phyloP scores from a whole-genome alignment of 164 flowering plant genomes.

The Sextonia rubra region DNA sequence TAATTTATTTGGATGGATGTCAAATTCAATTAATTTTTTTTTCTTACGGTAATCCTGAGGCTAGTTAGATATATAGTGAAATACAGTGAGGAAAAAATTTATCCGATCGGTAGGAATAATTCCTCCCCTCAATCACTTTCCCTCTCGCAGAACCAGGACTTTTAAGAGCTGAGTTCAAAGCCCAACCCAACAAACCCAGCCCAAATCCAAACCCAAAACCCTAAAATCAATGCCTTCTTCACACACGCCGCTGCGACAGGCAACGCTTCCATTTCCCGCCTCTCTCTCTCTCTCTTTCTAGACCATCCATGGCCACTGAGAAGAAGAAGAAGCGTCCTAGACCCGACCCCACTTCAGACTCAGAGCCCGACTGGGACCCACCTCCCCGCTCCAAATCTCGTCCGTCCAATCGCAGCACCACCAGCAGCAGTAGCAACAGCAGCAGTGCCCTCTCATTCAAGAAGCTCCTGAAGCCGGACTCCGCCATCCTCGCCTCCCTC shows the following conservation, averaged over 20 bases:
- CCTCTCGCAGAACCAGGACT: no score
- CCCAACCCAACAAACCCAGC: no score
- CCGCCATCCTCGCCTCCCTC: slow-evolving; percentile 41
- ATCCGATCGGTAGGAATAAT: no score
- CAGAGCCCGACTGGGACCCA: neutral
- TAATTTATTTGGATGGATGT: no score
- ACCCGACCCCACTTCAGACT: neutral
- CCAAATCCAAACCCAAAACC: no score
- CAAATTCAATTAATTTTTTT: no score
- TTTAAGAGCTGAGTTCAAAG: no score
- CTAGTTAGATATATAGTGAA: no score
- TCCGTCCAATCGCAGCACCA: neutral
- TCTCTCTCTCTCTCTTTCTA: neutral
- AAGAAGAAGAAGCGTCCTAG: slow-evolving; percentile 12
- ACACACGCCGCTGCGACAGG: rapidly evolving
- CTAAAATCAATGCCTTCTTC: no score
- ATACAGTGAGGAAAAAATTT: no score
- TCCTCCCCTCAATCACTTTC: no score
- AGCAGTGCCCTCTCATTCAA: slow-evolving; percentile 42
- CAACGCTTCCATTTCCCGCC: neutral
- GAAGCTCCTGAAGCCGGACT: slow-evolving; percentile 56
- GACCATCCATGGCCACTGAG: slow-evolving; percentile 3
- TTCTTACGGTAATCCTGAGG: no score
- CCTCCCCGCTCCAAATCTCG: slow-evolving; percentile 2
- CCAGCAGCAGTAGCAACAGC: neutral